Percentiles rank a stretch among this genome's conserved stretches.
Evolutionary conservation across 2,329 filamentous ascomycete species (phyloP).

Genomic region (Aureobasidium pullulans): DNA sequence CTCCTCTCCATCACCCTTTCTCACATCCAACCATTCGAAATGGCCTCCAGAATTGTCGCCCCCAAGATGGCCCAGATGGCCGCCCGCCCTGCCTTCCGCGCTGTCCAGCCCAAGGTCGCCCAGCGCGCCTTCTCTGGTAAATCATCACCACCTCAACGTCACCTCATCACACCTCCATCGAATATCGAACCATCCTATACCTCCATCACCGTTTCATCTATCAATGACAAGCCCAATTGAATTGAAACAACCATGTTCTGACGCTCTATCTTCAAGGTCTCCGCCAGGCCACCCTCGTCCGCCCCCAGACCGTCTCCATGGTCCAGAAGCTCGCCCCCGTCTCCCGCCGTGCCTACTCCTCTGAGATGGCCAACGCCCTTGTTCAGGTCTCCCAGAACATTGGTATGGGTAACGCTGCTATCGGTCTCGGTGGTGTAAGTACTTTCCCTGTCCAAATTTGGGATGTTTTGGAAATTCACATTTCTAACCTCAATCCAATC

Average conservation of each 20-base stretch:
- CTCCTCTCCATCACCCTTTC: conserved; percentile 33
- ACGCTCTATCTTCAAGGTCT: conserved; percentile 16
- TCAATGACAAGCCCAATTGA: conserved; percentile 12
- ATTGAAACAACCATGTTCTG: conserved; percentile 16
- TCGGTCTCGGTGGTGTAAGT: conserved; percentile 59
- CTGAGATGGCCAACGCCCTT: conserved; percentile 80
- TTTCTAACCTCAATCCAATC: no score
- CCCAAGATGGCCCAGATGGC: conserved; percentile 66
- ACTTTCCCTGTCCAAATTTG: no score
- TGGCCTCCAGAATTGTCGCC: conserved; percentile 73
- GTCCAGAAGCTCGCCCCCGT: conserved; percentile 47
- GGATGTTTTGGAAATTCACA: no score
- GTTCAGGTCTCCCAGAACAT: conserved; percentile 87
- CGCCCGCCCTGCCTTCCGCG: conserved; percentile 66
- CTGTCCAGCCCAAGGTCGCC: conserved; percentile 38
- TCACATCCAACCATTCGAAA: conserved; percentile 54
- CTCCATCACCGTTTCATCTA: conserved; percentile 5
- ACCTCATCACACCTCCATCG: conserved; percentile 32
- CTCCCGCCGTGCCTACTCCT: conserved; percentile 64
- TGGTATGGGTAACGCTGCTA: conserved; percentile 82
- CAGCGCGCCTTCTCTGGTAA: conserved; percentile 70
- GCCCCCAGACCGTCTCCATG: conserved; percentile 62
- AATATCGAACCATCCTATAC: conserved; percentile 4
- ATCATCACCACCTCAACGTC: conserved; percentile 26
- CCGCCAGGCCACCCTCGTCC: conserved; percentile 52